Evolutionary conservation across 306 rosid species (phyloP), one percentile per base, ranked within the genome.

Genomic region (Casuarina cunninghamiana): DNA sequence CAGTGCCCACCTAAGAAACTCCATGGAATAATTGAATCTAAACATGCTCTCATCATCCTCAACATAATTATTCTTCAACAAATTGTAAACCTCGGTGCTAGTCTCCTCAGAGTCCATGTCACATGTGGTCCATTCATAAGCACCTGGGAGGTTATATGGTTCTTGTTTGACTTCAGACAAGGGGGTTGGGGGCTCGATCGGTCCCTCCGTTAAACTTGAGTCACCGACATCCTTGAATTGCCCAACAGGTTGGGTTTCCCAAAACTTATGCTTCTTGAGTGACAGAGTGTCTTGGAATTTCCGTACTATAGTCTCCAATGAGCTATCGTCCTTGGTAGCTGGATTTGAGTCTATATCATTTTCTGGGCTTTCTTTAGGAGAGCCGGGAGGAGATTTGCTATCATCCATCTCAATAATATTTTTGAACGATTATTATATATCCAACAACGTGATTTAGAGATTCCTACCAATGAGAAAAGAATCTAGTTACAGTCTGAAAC

Each of bases 241-340:
- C 44, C 95, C 97, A 69, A 92, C 97, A 2, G 97, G 97, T 78
- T 92, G 93, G 45, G 93, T 87, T 77, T 89, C 93, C 93, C 93
- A 89, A 66, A 89, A 89, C 74, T 85, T 74, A 76, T 92, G 97
- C 19, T 58, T 85, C 84, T 90, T 87, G 49, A 86, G 69, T 6
- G 97, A 81, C 80, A 87, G 76, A 1, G 97, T 87, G 60, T 90
- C 93, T 73, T 88, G 96, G 60, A 88, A 72, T 87, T 81, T 92
- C 38, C 82, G 80, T 51, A 75, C 89, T 0, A 90, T 67, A 58
- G 81, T 83, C 11, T 90, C 97, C 84, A 90, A 66, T 49, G 90
- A 77, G 77, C 86, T 26, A 50, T 84, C 86, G 10, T 78, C 87
- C 77, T 87, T 81, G 13, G 77, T 62, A 57, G 65, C 21, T 2